phyloP scores from a whole-genome alignment of 2,329 filamentous ascomycete genomes.

The Gaeumannomyces tritici region DNA sequence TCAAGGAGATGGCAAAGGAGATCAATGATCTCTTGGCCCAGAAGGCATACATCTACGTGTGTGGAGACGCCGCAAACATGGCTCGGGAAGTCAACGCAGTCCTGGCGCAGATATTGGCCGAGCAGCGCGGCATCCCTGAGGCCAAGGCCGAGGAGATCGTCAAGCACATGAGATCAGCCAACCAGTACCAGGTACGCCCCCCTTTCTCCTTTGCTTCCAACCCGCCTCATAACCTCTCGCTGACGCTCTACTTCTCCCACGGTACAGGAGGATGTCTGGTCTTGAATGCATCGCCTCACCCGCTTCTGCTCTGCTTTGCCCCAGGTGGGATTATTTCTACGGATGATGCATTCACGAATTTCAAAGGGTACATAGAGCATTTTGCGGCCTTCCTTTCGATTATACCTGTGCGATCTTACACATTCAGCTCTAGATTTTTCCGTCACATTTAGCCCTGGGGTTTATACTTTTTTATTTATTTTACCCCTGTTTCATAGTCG shows the following conservation, averaged over 20 bases:
- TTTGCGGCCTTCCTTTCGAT: not conserved
- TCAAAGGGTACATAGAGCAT: not conserved
- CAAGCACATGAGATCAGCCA: conserved; percentile 89
- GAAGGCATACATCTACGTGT: conserved; percentile 95
- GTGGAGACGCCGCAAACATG: conserved; percentile 96
- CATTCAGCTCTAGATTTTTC: not conserved
- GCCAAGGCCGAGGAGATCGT: conserved; percentile 92
- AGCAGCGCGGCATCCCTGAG: conserved; percentile 72
- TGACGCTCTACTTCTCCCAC: conserved; percentile 17
- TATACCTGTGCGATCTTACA: not conserved
- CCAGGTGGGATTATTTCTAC: not conserved
- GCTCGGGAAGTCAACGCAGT: conserved; percentile 84
- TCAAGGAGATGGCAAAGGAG: conserved; percentile 74
- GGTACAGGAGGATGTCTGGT: conserved; percentile 62
- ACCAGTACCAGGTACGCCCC: conserved; percentile 77
- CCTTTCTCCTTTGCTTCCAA: not conserved
- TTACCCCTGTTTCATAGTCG: not conserved
- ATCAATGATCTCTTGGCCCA: conserved; percentile 79
- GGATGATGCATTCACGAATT: not conserved
- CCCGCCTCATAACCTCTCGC: not conserved
- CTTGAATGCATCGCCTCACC: conserved; percentile 26
- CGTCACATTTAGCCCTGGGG: not conserved
- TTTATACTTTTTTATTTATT: not conserved
- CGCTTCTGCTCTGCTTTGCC: not conserved
- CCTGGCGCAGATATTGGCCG: conserved; percentile 77